These are phyloP conservation scores for Meyerozyma guilliermondii DNA, from an alignment of 1,139 yeast species.

Conservation along the genomic window DNA sequence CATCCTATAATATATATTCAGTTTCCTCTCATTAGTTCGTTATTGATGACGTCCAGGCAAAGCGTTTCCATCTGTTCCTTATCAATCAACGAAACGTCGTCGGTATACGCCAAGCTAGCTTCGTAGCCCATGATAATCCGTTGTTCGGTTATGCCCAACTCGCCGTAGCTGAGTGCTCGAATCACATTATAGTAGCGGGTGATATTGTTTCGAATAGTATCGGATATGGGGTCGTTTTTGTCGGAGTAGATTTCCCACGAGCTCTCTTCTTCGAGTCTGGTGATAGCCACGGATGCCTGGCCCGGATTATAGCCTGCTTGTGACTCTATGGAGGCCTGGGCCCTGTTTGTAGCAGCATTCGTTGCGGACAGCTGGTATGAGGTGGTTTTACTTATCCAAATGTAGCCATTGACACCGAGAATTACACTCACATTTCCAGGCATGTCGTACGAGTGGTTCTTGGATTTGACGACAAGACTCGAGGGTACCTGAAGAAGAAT, in stretches of 20 bases:
- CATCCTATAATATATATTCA: conserved; percentile 7
- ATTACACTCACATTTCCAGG: conserved; percentile 91
- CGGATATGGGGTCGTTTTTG: conserved; percentile 67
- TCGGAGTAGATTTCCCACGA: conserved; percentile 96
- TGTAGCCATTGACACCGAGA: conserved; percentile 89
- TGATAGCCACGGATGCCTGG: conserved; percentile 62
- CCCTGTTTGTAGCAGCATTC: conserved; percentile 22
- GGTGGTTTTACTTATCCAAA: conserved; percentile 83
- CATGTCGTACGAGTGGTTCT: conserved; percentile 78
- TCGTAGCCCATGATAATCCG: conserved; percentile 81
- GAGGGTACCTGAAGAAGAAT: conserved; percentile 76
- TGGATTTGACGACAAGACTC: conserved; percentile 74
- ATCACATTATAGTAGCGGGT: conserved; percentile 83
- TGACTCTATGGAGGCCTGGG: conserved; percentile 36
- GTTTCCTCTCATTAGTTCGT: conserved; percentile 69
- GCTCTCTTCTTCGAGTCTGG: conserved; percentile 88
- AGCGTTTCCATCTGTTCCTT: conserved; percentile 69
- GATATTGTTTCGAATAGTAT: conserved; percentile 63
- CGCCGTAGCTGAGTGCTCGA: conserved; percentile 73
- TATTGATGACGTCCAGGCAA: conserved; percentile 69
- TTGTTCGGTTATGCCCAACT: conserved; percentile 80
- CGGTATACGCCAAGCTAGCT: conserved; percentile 74
- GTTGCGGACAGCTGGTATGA: conserved; percentile 16
- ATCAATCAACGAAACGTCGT: conserved; percentile 70
- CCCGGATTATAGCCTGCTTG: conserved; percentile 54